Conservation (phyloP, 768 basidiomycete genomes). For the Naganishia friedmannii region DNA sequence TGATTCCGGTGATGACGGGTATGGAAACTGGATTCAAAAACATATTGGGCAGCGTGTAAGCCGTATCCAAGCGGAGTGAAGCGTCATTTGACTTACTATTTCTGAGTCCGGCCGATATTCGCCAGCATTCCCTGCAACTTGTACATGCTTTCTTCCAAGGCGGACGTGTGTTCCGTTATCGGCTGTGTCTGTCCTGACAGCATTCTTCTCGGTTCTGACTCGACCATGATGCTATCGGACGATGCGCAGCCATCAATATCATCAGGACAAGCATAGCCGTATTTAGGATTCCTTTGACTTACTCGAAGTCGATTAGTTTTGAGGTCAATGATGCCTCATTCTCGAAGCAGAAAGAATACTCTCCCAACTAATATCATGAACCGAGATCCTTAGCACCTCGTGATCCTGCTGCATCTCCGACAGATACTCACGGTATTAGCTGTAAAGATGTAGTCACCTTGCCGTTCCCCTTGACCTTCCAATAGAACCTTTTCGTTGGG, state of each 20-base stretch:
- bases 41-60: not conserved
- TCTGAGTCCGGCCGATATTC: slow-evolving; percentile 88
- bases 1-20: slow-evolving; percentile 93
- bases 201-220: slow-evolving; percentile 88
- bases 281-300: slow-evolving; percentile 28
- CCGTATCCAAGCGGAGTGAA: not conserved
- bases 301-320: slow-evolving; percentile 68
- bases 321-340: slow-evolving; percentile 95
- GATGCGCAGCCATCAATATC: slow-evolving; percentile 43
- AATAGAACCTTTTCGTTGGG: slow-evolving; percentile 83
- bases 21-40: slow-evolving; percentile 66
- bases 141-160: slow-evolving; percentile 93
- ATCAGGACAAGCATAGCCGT: not conserved
- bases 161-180: slow-evolving; percentile 84
- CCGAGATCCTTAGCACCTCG: not conserved
- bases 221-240: slow-evolving; percentile 88
- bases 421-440: slow-evolving; percentile 63
- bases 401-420: not conserved
- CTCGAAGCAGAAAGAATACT: slow-evolving; percentile 82
- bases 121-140: slow-evolving; percentile 79
- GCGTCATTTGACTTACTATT: slow-evolving; percentile 65
- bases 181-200: slow-evolving; percentile 76
- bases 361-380: slow-evolving; percentile 53
- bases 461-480: slow-evolving; percentile 81
- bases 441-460: slow-evolving; percentile 95